Percentiles rank a stretch among this genome's conserved stretches.
Conservation (phyloP, 805 yeast species). For the Tetrapisispora taiwanensis region DNA sequence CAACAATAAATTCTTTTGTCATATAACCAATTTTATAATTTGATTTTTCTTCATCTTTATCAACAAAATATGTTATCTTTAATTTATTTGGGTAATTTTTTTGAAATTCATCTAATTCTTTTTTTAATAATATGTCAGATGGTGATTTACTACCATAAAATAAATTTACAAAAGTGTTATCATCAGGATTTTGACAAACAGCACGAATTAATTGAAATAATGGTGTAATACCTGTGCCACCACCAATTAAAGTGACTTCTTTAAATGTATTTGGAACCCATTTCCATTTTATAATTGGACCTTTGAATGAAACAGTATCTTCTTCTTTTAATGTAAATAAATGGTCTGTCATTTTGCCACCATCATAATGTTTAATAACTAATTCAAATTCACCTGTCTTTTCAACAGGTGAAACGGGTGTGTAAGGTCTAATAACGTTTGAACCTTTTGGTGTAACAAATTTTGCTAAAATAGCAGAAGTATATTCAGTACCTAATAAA, state of each 20-base stretch:
- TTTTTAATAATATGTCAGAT: constrained; percentile 71
- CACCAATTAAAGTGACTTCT: constrained; percentile 76
- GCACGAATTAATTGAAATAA: constrained; percentile 76
- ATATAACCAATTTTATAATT: constrained; percentile 64
- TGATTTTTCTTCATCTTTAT: constrained; percentile 33
- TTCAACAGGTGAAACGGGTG: constrained; percentile 70
- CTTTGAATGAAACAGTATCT: constrained; percentile 84
- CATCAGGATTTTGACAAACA: constrained; percentile 68
- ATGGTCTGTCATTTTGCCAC: constrained; percentile 76
- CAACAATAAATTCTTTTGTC: constrained; percentile 57
- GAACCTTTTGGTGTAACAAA: constrained; percentile 74
- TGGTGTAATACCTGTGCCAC: constrained; percentile 96
- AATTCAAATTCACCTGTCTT: constrained; percentile 68
- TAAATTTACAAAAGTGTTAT: constrained; percentile 70
- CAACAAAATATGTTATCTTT: constrained; percentile 69
- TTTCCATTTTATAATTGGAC: constrained; percentile 86
- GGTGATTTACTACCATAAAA: constrained; percentile 71
- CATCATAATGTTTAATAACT: constrained; percentile 73
- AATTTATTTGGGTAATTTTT: constrained; percentile 67
- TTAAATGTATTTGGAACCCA: constrained; percentile 81
- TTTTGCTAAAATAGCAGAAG: constrained; percentile 75
- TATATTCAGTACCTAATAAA: constrained; percentile 65
- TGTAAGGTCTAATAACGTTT: constrained; percentile 79
- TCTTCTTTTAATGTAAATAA: constrained; percentile 57
- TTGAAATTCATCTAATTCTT: constrained; percentile 52